phyloP scores from a whole-genome alignment of 345 rosid genomes.

The Camelina hispida region DNA sequence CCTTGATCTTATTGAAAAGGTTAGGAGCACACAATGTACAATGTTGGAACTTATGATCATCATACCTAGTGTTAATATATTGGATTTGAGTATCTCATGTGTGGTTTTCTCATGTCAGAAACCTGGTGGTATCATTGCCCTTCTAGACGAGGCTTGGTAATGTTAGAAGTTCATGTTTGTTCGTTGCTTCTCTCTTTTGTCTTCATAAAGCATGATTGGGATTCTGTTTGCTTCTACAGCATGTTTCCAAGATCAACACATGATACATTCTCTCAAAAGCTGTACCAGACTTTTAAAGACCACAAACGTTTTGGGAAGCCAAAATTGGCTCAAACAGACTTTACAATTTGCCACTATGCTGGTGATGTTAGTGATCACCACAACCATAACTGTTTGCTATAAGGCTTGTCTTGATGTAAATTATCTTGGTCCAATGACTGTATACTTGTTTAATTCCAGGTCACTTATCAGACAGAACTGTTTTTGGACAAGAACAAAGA shows the following conservation, averaged over 20 bases:
- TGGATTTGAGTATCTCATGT: constrained; percentile 38
- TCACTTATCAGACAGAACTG: constrained; percentile 92
- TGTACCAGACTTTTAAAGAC: constrained; percentile 92
- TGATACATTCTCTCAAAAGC: constrained; percentile 94
- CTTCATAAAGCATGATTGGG: constrained; percentile 32
- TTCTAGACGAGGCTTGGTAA: constrained; percentile 99
- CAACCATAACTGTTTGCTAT: constrained; percentile 5
- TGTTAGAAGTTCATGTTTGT: constrained; percentile 27
- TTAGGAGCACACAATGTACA: constrained; percentile 33
- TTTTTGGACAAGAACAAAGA: constrained; percentile 98
- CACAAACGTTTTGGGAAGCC: constrained; percentile 93
- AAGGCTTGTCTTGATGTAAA: constrained; percentile 21
- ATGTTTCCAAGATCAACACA: constrained; percentile 98
- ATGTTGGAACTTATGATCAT: constrained; percentile 19
- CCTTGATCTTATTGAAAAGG: constrained; percentile 98
- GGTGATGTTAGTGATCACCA: constrained; percentile 79
- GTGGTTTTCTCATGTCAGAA: constrained; percentile 65
- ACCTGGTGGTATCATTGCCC: constrained; percentile 99
- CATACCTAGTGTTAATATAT: constrained; percentile 25
- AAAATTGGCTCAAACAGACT: constrained; percentile 87
- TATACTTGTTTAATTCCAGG: constrained; percentile 53
- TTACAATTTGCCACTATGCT: constrained; percentile 94
- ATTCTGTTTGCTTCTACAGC: constrained; percentile 53
- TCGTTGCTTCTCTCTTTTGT: constrained; percentile 28
- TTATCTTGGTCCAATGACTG: constrained; percentile 29